phyloP scores from a whole-genome alignment of 371 early-diverging fungal genomes.

The Syncephalastrum racemosum region DNA sequence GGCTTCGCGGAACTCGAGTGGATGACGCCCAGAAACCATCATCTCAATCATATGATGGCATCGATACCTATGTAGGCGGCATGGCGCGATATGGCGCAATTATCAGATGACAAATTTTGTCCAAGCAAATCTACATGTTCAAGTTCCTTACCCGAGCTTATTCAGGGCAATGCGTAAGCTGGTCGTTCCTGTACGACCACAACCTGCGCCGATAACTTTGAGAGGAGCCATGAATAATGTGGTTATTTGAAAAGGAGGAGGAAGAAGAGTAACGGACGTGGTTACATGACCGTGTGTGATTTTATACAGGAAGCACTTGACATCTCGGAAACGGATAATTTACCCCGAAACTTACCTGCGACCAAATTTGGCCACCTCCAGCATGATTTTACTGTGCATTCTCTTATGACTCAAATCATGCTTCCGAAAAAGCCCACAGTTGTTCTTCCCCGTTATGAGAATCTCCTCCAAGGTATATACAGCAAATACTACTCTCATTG shows the following conservation, averaged over 20 bases:
- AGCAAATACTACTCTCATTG: no score
- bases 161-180: conserved; percentile 30
- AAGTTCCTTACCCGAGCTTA: conserved; percentile 23
- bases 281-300: no score
- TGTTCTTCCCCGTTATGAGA: no score
- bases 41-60: conserved; percentile 5
- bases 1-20: conserved; percentile 21
- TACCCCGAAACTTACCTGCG: no score
- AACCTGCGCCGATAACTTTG: conserved; percentile 34
- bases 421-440: no score
- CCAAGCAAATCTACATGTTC: neutral
- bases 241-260: neutral
- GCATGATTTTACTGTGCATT: no score
- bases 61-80: neutral
- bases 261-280: no score
- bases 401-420: no score
- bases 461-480: no score
- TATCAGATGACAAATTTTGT: neutral
- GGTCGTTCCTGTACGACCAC: conserved; percentile 31
- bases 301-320: no score
- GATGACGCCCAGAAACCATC: conserved; percentile 14
- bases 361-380: no score
- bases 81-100: neutral
- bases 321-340: no score
- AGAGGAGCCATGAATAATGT: conserved; percentile 12